Evolutionary conservation across 1,284 basidiomycete species (phyloP), one percentile per base, ranked within the genome.

Genomic region (Apiotrichum brassicae): DNA sequence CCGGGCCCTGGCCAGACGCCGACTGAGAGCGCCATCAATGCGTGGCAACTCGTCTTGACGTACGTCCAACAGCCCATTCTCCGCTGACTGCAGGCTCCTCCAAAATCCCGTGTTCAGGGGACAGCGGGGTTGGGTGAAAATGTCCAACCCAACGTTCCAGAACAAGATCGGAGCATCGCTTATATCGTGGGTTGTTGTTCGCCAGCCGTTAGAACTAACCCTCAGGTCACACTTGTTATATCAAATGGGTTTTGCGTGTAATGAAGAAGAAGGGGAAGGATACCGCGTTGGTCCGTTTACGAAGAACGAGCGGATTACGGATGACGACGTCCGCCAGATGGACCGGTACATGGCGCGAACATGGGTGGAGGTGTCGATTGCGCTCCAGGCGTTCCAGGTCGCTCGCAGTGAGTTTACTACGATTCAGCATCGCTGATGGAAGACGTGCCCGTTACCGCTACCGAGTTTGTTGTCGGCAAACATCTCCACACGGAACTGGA

Each of bases 281-380:
- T 56, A 64, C 8, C 58, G 62, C 7, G 61, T 71, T 7, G 69
- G 69, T 6, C 69, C 69, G 3, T 59, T 65, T 25, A 51, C 47
- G 6, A 36, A 46, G 9, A 49, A 46, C 26, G 63, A 61, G 3
- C 39, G 54, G 19, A 49, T 60, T 32, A 43, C 47, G 1, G 52
- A 58, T 6, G 59, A 54, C 13, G 55, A 62, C 36, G 54, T 62
- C 6, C 41, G 39, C 18, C 60, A 62, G 49, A 66, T 69, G 64
- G 62, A 66, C 44, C 49, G 41, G 36, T 71, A 71, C 48, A 66
- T 71, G 64, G 39, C 65, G 16, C 49, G 69, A 25, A 46, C 59
- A 1, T 71, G 69, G 69, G 58, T 71, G 6, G 69, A 71, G 54
- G 54, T 68, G 9, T 49, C 47, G 0, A 48, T 68, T 1, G 60